These are phyloP conservation scores for Dictyostelium brefeldianum DNA, from an alignment of 78 protist species.

Conservation along the genomic window DNA sequence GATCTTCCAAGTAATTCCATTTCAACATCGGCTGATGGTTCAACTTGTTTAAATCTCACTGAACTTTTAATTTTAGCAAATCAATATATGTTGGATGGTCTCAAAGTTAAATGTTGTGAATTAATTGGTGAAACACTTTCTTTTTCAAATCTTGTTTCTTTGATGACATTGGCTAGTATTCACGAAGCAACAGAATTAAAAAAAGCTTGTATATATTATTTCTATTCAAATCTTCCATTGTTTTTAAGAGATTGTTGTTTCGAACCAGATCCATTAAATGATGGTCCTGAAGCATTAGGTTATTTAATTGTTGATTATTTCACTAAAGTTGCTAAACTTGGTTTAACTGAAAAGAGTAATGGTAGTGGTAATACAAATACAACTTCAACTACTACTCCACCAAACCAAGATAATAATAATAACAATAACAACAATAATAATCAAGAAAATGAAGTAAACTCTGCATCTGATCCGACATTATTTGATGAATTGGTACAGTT, in stretches of 20 bases:
- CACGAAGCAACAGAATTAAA: slow-evolving; percentile 70
- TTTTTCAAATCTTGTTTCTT: slow-evolving; percentile 26
- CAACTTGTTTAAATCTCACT: slow-evolving; percentile 9
- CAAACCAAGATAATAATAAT: not conserved
- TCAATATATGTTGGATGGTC: slow-evolving; percentile 77
- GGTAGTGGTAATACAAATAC: not conserved
- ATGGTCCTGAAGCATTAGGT: slow-evolving; percentile 53
- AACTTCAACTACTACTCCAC: not conserved
- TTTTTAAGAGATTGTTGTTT: slow-evolving; percentile 61
- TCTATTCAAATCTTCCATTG: slow-evolving; percentile 54
- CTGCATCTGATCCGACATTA: slow-evolving; percentile 18
- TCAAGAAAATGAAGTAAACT: slow-evolving; percentile 10
- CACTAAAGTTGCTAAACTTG: slow-evolving; percentile 71
- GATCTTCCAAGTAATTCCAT: slow-evolving; percentile 31
- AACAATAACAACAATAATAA: not conserved
- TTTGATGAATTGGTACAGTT: slow-evolving; percentile 61
- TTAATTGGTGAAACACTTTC: slow-evolving; percentile 69
- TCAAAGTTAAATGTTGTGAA: slow-evolving; percentile 72
- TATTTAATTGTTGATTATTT: slow-evolving; percentile 69
- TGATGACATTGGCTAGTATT: slow-evolving; percentile 53
- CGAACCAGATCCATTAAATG: slow-evolving; percentile 6
- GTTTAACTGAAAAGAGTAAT: slow-evolving; percentile 1
- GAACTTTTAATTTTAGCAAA: slow-evolving; percentile 62
- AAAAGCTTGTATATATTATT: slow-evolving; percentile 58
- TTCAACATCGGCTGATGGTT: not conserved